Base-by-base conservation (phyloP, 306 rosid genomes). In the Cucumis hystrix region DNA sequence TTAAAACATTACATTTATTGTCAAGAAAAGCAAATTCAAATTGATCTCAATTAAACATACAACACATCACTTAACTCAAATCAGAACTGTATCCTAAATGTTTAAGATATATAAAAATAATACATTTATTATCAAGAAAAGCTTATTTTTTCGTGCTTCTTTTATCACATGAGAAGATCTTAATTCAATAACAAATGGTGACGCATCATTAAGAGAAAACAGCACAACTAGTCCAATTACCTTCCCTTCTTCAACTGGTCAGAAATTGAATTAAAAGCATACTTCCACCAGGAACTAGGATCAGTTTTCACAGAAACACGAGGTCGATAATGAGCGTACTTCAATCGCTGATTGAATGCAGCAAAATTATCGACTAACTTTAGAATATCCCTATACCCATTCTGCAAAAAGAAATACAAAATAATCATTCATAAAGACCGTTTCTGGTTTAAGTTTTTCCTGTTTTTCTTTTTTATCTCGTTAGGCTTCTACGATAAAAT, bases 171-270 rank as follows among this genome's bases (percentile, higher is more conserved):
- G 17, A 69, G 39, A 52, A 73, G 40, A 66, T 33, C 4, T 33
- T 73, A 25, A 52, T 73, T 7, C 61, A 51, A 73, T 51, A 6
- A 55, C 23, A 47, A 18, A 41, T 14, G 63, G 79, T 2, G 30
- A 76, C 23, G 39, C 21, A 45, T 9, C 25, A 23, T 35, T 10
- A 2, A 43, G 45, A 64, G 58, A 13, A 75, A 69, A 13, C 21
- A 61, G 30, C 16, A 54, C 43, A 58, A 49, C 52, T 45, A 21
- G 33, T 37, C 45, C 51, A 80, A 64, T 56, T 90, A 95, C 99
- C 99, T 92, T 64, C 92, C 96, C 88, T 90, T 92, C 96, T 92
- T 92, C 84, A 87, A 74, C 87, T 95, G 96, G 81, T 95, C 96
- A 74, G 92, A 87, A 56, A 92, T 90, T 84, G 87, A 97, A 82